A percentile compares a stretch with the other conserved stretches of the same genome.
These are phyloP conservation scores for Verticillium albo-atrum DNA, from an alignment of 2,329 filamentous ascomycete species.

Conservation along the genomic window DNA sequence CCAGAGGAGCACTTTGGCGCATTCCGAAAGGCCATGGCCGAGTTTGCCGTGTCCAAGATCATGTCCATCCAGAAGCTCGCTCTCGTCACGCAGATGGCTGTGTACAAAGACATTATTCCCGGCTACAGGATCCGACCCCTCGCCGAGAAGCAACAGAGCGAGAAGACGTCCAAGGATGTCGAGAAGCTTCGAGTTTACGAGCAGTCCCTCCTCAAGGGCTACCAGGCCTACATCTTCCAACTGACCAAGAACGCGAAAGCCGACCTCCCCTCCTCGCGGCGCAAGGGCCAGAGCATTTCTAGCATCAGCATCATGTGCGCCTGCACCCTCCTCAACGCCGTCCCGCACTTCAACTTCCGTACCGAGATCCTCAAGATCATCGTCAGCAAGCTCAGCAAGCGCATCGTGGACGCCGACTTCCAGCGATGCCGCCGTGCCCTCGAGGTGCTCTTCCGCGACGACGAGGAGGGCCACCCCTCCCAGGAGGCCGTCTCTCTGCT, in stretches of 20 bases:
- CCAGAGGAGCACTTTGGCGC: constrained; percentile 84
- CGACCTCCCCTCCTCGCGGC: constrained; percentile 32
- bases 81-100: constrained; percentile 78
- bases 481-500: constrained; percentile 82
- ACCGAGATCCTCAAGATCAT: constrained; percentile 82
- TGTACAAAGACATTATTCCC: constrained; percentile 95
- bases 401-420: constrained; percentile 69
- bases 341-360: constrained; percentile 97
- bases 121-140: constrained; percentile 90
- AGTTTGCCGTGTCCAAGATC: constrained; percentile 66
- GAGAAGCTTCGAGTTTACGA: constrained; percentile 79
- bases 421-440: constrained; percentile 72
- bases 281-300: constrained; percentile 48
- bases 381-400: constrained; percentile 74
- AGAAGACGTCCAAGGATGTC: constrained; percentile 90
- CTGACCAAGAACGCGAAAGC: constrained; percentile 64
- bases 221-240: constrained; percentile 78
- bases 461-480: constrained; percentile 85
- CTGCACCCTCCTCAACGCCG: constrained; percentile 72
- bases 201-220: constrained; percentile 78
- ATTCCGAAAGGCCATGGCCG: constrained; percentile 67
- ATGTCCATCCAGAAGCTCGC: constrained; percentile 78
- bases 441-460: constrained; percentile 76
- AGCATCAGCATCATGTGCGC: constrained; percentile 81
- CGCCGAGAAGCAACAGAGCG: constrained; percentile 66